phyloP scores from a whole-genome alignment of 768 basidiomycete genomes.

The Lentinula aciculospora region DNA sequence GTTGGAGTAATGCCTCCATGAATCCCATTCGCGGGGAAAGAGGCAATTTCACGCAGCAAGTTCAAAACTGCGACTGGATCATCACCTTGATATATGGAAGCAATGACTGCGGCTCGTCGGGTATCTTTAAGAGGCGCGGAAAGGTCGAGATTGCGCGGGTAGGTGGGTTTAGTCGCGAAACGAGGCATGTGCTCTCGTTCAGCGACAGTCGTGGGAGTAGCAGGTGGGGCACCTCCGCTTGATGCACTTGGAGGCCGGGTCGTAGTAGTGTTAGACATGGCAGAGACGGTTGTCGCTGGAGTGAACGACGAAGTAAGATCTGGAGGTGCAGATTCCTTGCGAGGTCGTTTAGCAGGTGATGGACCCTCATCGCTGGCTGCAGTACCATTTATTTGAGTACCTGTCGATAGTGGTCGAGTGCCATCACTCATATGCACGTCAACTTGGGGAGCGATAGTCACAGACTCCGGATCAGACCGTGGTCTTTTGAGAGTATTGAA shows the following conservation, averaged over 20 bases:
- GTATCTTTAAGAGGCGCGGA: conserved; percentile 45
- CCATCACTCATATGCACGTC: conserved; percentile 21
- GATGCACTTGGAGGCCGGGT: conserved; percentile 10
- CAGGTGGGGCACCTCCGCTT: conserved; percentile 8
- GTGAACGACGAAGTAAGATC: conserved; percentile 10
- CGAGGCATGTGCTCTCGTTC: conserved; percentile 44
- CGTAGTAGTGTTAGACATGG: neutral
- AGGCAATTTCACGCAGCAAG: conserved; percentile 57
- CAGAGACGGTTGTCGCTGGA: conserved; percentile 13
- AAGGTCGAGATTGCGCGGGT: conserved; percentile 47
- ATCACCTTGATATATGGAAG: conserved; percentile 64
- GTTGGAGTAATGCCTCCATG: conserved; percentile 20
- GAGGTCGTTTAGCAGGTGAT: conserved; percentile 66
- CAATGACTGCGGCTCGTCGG: conserved; percentile 57
- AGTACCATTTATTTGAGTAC: conserved; percentile 38
- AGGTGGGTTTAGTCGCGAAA: conserved; percentile 61
- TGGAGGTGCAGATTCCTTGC: conserved; percentile 45
- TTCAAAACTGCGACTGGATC: conserved; percentile 60
- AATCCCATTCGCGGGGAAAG: conserved; percentile 12
- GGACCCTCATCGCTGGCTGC: conserved; percentile 44
- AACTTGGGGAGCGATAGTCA: conserved; percentile 12
- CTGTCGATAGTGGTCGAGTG: conserved; percentile 45
- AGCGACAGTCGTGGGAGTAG: conserved; percentile 25
- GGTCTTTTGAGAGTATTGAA: conserved; percentile 49
- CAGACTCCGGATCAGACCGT: conserved; percentile 63